A percentile compares a stretch with the other conserved stretches of the same genome.
These are phyloP conservation scores for Conticribra guillardii DNA, from an alignment of 108 stramenopile species.

Conservation along the genomic window DNA sequence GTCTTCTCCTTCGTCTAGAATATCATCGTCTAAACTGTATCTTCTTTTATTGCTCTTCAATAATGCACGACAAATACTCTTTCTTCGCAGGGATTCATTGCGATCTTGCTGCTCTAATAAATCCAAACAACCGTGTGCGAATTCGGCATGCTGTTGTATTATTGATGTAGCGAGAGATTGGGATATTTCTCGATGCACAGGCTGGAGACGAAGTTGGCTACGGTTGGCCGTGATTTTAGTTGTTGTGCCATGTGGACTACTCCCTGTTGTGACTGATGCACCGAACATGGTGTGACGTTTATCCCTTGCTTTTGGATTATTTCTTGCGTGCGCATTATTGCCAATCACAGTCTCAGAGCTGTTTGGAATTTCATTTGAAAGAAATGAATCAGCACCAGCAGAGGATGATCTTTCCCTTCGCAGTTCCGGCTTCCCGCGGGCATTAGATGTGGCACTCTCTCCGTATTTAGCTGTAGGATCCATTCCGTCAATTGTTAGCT, in stretches of 20 bases:
- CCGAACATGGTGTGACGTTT: not conserved
- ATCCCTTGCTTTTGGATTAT: not conserved
- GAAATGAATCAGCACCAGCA: too few species aligned
- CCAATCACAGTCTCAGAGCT: too few species aligned
- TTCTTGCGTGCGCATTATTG: too few species aligned
- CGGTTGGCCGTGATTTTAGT: too few species aligned
- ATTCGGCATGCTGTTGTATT: not conserved
- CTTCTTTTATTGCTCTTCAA: not conserved
- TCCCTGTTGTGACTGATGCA: not conserved
- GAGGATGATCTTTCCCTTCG: too few species aligned
- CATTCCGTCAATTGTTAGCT: too few species aligned
- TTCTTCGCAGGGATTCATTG: not conserved
- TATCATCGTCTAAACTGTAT: not conserved
- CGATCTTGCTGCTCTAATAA: not conserved
- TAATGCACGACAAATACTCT: not conserved
- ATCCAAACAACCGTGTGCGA: not conserved
- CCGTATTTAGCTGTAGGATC: too few species aligned
- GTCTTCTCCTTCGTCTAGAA: not conserved
- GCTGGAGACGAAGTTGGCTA: not conserved
- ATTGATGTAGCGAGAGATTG: not conserved
- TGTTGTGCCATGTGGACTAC: not conserved
- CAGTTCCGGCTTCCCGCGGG: too few species aligned
- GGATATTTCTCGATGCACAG: not conserved
- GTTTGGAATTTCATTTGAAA: too few species aligned
- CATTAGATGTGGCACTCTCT: too few species aligned